Percentiles rank a stretch among this genome's conserved stretches.
phyloP scores from a whole-genome alignment of 1,284 basidiomycete genomes.

The Pulchroboletus neoregius region DNA sequence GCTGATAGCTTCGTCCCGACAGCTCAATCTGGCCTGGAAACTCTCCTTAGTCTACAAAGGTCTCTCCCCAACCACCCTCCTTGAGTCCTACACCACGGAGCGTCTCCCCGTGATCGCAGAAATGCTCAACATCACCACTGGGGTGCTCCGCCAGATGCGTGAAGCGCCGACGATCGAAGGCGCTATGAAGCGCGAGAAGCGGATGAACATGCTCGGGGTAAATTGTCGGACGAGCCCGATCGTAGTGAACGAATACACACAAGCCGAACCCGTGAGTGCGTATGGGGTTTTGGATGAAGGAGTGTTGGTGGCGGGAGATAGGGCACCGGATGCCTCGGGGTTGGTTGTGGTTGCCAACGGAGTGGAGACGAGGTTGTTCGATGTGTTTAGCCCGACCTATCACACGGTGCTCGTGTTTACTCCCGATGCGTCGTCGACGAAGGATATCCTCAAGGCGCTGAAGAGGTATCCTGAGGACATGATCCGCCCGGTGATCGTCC shows the following conservation, averaged over 20 bases:
- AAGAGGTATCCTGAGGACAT: not conserved
- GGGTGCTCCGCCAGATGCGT: not conserved
- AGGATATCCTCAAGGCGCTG: constrained; percentile 10
- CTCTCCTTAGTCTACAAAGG: constrained; percentile 37
- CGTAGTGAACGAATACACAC: constrained; percentile 25
- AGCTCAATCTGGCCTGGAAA: constrained; percentile 44
- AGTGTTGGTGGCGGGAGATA: constrained; percentile 18
- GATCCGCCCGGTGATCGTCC: constrained; percentile 13
- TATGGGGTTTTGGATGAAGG: constrained; percentile 16
- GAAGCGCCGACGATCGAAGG: not conserved
- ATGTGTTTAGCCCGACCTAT: constrained; percentile 19
- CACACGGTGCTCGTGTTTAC: constrained; percentile 29
- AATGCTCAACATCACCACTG: constrained; percentile 33
- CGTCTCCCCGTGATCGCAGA: constrained; percentile 39
- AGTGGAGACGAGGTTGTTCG: constrained; percentile 20
- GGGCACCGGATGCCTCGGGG: constrained; percentile 22
- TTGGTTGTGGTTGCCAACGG: not conserved
- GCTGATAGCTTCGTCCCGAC: not conserved
- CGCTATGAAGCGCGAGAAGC: constrained; percentile 9
- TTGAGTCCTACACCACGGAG: constrained; percentile 36
- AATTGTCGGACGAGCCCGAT: constrained; percentile 35
- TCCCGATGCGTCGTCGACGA: constrained; percentile 4
- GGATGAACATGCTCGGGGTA: constrained; percentile 33
- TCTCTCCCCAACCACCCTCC: constrained; percentile 30
- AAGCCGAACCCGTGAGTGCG: constrained; percentile 3